Evolutionary conservation across 2,329 filamentous ascomycete species (phyloP), one percentile per base, ranked within the genome.

Genomic region (Venturia effusa): DNA sequence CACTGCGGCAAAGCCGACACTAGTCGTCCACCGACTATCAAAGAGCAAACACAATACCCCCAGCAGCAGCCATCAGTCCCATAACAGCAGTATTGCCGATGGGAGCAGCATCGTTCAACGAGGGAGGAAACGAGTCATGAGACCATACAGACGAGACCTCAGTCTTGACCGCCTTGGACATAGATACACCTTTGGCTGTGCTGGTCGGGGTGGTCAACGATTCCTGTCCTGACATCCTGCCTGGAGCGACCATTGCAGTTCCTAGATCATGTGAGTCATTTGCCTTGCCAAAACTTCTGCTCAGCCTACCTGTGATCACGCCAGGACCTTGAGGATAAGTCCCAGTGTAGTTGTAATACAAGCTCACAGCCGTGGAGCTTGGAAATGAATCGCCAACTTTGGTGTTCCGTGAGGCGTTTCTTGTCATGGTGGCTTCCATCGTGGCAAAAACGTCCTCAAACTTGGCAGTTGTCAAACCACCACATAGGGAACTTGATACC

Each of bases 231-330:
- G 40, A 43, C 8, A 41, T 24, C 4, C 3, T 60, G 39, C 27
- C 30, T 11, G 15, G 13, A 17, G 55, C 8, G 27, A 7, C 4
- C 1, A 30, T 59, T 30, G 55, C 55, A 59, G 5, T 37, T 37
- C 55, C 55, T 59, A 59, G 30, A 34, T 59, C 27, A 6, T 34
- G 55, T 59, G 27, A 59, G 55, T 8, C 15, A 32, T n/a, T 1
- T 30, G 27, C 17, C 17, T 24, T 10, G 22, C n/a, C 43, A 39
- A n/a, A 8, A 8, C 61, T 41, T 6, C 10, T n/a, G 15, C n/a
- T 61, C 6, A 27, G 27, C 61, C 6, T 73, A 15, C 78, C 77
- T 37, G 77, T 79, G 64, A 80, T 78, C 19, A 68, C 63, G 22
- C 79, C 78, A 1, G 74, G n/a, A n/a, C n/a, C n/a, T n/a, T n/a